Evolutionary conservation across 176 grass and related monocot genomes (phyloP).

Genomic region (Zea luxurians): DNA sequence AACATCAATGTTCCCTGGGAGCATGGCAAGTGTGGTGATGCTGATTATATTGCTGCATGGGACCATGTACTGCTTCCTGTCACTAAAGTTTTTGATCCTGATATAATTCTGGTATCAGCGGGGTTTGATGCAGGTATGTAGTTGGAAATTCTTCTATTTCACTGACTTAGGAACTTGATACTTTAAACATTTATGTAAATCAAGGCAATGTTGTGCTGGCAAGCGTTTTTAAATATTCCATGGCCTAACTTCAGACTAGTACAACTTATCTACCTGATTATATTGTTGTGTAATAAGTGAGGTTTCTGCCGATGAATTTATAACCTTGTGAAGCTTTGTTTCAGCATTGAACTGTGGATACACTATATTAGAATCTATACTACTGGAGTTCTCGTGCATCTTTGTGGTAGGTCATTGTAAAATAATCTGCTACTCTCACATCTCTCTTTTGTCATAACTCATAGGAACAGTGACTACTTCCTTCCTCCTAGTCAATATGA

Average conservation of each 20-base stretch:
- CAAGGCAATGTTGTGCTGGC: slow-evolving; percentile 14
- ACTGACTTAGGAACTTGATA: neutral
- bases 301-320: slow-evolving; percentile 10
- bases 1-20: slow-evolving; percentile 99
- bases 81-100: slow-evolving; percentile 64
- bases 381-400: slow-evolving; percentile 18
- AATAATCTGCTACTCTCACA: neutral
- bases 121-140: slow-evolving; percentile 90
- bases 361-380: slow-evolving; percentile 17
- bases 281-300: slow-evolving; percentile 26
- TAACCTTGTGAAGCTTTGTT: slow-evolving; percentile 8
- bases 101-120: slow-evolving; percentile 88
- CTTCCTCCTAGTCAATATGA: slow-evolving; percentile 13
- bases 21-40: slow-evolving; percentile 77
- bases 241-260: slow-evolving; percentile 7
- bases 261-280: slow-evolving; percentile 25
- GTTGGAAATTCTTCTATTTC: slow-evolving; percentile 4
- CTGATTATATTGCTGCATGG: slow-evolving; percentile 91
- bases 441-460: neutral
- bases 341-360: neutral
- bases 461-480: neutral
- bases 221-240: slow-evolving; percentile 17
- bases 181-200: slow-evolving; percentile 26
- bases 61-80: slow-evolving; percentile 87
- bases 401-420: neutral